Evolutionary conservation across 495 filamentous ascomycete genomes (phyloP), one percentile per base, ranked within the genome.

Genomic region (Aspergillus nanangensis): DNA sequence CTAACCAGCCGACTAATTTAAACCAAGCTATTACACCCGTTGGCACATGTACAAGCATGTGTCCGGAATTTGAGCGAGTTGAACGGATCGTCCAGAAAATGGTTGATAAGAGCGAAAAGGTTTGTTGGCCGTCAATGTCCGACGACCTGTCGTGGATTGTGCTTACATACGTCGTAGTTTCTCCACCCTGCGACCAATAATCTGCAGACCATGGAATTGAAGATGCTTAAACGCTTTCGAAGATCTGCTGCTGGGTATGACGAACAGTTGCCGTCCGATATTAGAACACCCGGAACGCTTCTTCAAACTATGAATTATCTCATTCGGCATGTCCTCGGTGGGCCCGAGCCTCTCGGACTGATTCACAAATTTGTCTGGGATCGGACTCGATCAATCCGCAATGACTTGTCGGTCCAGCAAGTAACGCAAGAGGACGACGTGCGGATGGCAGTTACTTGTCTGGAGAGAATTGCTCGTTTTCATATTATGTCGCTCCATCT

Each of bases 321-420:
- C 7, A 81, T 95, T 25, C 71, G 86, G 37, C 74, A 86, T 47
- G 72, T 99, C 8, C 60, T 95, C 31, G 74, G 75, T 37, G 74
- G 81, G 4, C 69, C 81, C 15, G 75, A 82, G 43, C 70, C 79
- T 27, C 72, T 96, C 5, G 76, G 81, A 0, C 59, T 76, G 3
- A 78, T 87, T 31, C 90, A 96, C 60, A 84, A 84, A 55, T 97
- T 93, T 50, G 77, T 97, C 14, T 96, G 94, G 88, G 92, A 97
- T 62, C 80, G 94, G 17, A 95, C 92, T 17, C 74, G 94, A 45
- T 89, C 87, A 5, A 85, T 99, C 46, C 81, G 94, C 22, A 92
- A 93, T 50, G 94, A 99, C 60, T 94, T 96, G 53, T 91, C 90
- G 1, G 88, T 95, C 41, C 90, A 96, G 54, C 82, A 87, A 52